These are phyloP conservation scores for Talaromyces pinophilus DNA, from an alignment of 2,329 filamentous ascomycete genomes.

Conservation along the genomic window DNA sequence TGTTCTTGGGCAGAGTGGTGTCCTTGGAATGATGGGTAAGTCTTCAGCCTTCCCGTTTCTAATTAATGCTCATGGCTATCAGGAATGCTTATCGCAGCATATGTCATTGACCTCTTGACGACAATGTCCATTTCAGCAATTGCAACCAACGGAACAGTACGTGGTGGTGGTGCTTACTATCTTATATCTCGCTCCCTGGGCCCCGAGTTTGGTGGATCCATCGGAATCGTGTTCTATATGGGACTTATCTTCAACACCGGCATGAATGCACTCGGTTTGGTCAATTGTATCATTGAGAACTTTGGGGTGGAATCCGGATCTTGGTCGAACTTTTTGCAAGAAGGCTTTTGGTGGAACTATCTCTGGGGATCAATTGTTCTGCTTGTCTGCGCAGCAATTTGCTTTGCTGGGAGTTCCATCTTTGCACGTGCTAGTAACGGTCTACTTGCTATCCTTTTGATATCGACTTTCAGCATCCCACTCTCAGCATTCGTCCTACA, in stretches of 20 bases:
- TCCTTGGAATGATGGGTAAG: conserved; percentile 75
- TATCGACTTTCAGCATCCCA: conserved; percentile 79
- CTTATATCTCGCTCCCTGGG: conserved; percentile 82
- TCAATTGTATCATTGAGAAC: conserved; percentile 79
- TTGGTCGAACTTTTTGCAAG: conserved; percentile 62
- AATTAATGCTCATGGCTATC: conserved; percentile 5
- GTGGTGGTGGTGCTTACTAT: conserved; percentile 85
- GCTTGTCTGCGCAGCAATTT: conserved; percentile 70
- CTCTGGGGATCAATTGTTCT: conserved; percentile 72
- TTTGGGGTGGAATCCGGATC: conserved; percentile 62
- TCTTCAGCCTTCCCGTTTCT: not conserved
- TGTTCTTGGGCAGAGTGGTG: conserved; percentile 76
- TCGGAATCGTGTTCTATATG: conserved; percentile 86
- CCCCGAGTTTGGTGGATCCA: conserved; percentile 85
- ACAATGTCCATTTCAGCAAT: conserved; percentile 85
- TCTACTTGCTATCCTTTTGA: conserved; percentile 67
- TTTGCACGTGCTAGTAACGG: conserved; percentile 81
- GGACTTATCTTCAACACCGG: conserved; percentile 85
- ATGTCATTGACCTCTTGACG: conserved; percentile 78
- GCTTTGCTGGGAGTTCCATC: conserved; percentile 74
- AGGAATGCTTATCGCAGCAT: conserved; percentile 75
- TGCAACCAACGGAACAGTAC: conserved; percentile 84
- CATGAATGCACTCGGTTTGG: conserved; percentile 81
- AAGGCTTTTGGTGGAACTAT: conserved; percentile 76
- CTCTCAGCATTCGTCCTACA: conserved; percentile 68